Conservation (phyloP, 352 stramenopile genomes). For the Globisporangium mamillatum region DNA sequence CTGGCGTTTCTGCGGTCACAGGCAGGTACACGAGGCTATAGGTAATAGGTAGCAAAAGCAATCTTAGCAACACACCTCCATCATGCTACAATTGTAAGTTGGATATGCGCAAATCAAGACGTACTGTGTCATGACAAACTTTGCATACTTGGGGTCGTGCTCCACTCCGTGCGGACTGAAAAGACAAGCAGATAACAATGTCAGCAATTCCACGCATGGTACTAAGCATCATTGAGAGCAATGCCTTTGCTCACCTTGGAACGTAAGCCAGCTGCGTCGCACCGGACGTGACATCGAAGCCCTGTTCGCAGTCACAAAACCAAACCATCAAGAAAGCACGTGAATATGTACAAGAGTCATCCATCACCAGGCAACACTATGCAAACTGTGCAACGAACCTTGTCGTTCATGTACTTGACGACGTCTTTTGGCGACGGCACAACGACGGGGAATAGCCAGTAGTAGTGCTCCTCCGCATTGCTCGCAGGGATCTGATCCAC, state of each 20-base stretch:
- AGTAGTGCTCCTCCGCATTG: constrained; percentile 64
- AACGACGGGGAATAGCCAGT: constrained; percentile 81
- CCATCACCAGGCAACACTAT: neutral
- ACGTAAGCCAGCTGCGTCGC: constrained; percentile 72
- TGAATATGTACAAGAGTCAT: neutral
- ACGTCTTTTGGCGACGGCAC: constrained; percentile 52
- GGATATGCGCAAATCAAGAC: constrained; percentile 1
- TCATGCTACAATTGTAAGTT: neutral
- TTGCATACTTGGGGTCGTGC: constrained; percentile 60
- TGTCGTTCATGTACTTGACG: constrained; percentile 68
- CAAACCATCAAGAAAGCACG: neutral
- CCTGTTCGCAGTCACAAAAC: constrained; percentile 26
- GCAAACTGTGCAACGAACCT: constrained; percentile 27
- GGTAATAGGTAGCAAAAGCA: constrained; percentile 1
- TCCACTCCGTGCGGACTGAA: constrained; percentile 40
- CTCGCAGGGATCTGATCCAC: constrained; percentile 52
- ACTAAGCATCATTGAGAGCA: too few species aligned
- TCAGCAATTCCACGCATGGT: neutral
- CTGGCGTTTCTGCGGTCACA: constrained; percentile 69
- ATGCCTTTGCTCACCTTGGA: constrained; percentile 35
- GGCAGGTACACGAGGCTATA: constrained; percentile 73
- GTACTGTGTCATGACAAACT: constrained; percentile 74
- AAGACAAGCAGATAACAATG: neutral
- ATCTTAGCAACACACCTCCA: neutral
- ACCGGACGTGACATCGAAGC: constrained; percentile 79